Percentiles rank a stretch among this genome's conserved stretches.
Evolutionary conservation across 106 monocot genomes (phyloP).

Genomic region (Dioscorea alata): DNA sequence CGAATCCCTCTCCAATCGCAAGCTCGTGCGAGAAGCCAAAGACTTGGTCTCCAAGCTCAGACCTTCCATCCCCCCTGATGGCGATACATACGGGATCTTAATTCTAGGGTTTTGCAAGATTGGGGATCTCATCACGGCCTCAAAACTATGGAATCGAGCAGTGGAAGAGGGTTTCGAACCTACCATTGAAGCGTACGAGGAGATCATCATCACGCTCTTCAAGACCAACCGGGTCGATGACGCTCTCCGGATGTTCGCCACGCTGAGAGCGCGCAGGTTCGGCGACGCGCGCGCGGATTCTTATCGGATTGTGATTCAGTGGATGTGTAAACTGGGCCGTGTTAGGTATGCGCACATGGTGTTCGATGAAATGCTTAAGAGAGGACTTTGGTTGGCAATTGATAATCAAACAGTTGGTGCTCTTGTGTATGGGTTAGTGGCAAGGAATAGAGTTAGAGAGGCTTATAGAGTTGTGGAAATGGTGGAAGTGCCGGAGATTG

Average conservation of each 20-base stretch:
- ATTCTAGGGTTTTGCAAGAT: slow-evolving; percentile 55
- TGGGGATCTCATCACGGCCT: slow-evolving; percentile 43
- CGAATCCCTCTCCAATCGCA: slow-evolving; percentile 25
- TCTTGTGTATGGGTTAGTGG: slow-evolving; percentile 53
- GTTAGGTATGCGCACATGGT: slow-evolving; percentile 37
- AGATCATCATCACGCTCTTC: slow-evolving; percentile 56
- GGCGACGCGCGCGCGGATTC: slow-evolving; percentile 19
- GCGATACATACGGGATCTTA: slow-evolving; percentile 36
- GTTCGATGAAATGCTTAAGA: slow-evolving; percentile 75
- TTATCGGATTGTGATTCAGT: slow-evolving; percentile 40
- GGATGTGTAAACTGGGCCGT: slow-evolving; percentile 63
- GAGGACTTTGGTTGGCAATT: slow-evolving; percentile 41
- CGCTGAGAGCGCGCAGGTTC: slow-evolving; percentile 28
- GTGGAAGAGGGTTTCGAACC: slow-evolving; percentile 44
- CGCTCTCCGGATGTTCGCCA: slow-evolving; percentile 55
- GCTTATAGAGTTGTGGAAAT: slow-evolving; percentile 37
- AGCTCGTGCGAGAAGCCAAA: slow-evolving; percentile 40
- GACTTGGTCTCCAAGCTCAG: slow-evolving; percentile 20
- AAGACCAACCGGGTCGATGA: slow-evolving; percentile 56
- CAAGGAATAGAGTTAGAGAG: slow-evolving; percentile 46
- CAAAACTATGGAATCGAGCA: slow-evolving; percentile 68
- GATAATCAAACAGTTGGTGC: slow-evolving; percentile 21
- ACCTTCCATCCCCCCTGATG: slow-evolving; percentile 20
- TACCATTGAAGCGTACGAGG: slow-evolving; percentile 37
- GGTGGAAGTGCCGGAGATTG: slow-evolving; percentile 21